Evolutionary conservation across 2,329 filamentous ascomycete genomes (phyloP).

Genomic region (Nigrospora oryzae): DNA sequence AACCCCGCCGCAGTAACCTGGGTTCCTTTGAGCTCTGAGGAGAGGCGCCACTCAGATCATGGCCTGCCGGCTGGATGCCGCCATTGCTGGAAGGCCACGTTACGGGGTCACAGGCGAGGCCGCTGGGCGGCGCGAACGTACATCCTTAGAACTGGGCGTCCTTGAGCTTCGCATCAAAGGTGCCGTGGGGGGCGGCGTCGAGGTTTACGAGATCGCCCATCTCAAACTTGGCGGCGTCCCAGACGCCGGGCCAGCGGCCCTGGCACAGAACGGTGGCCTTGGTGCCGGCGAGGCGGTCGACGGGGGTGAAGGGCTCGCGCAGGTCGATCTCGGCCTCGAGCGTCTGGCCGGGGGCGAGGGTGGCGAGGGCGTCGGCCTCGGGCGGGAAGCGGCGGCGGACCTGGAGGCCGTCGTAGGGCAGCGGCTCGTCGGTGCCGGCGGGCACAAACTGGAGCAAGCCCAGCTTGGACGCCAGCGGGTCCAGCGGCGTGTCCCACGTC

Average conservation of each 20-base stretch:
- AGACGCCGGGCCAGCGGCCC: constrained; percentile 30
- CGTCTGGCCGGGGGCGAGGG: constrained; percentile 27
- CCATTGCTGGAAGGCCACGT: too few relatives aligned
- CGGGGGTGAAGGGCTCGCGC: constrained; percentile 24
- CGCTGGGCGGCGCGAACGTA: too few relatives aligned
- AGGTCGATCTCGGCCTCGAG: constrained; percentile 25
- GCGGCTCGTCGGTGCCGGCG: constrained; percentile 18
- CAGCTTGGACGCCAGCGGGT: constrained; percentile 29
- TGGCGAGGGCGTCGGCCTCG: constrained; percentile 25
- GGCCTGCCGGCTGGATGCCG: too few relatives aligned
- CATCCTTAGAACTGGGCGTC: background rate
- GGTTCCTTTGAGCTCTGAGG: too few relatives aligned
- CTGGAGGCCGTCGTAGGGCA: constrained; percentile 27
- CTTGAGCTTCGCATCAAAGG: background rate
- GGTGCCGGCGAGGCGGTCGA: constrained; percentile 19
- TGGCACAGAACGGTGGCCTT: constrained; percentile 23
- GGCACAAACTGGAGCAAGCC: constrained; percentile 32
- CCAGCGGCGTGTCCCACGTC: constrained; percentile 35
- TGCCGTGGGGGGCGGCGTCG: background rate
- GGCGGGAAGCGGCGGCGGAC: constrained; percentile 33
- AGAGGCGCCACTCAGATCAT: too few relatives aligned
- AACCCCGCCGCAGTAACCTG: too few relatives aligned
- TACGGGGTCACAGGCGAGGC: too few relatives aligned
- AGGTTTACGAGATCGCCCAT: background rate
- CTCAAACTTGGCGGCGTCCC: constrained; percentile 7